These are phyloP conservation scores for Colletotrichum scovillei DNA, from an alignment of 2,329 filamentous ascomycete genomes.

Conservation along the genomic window DNA sequence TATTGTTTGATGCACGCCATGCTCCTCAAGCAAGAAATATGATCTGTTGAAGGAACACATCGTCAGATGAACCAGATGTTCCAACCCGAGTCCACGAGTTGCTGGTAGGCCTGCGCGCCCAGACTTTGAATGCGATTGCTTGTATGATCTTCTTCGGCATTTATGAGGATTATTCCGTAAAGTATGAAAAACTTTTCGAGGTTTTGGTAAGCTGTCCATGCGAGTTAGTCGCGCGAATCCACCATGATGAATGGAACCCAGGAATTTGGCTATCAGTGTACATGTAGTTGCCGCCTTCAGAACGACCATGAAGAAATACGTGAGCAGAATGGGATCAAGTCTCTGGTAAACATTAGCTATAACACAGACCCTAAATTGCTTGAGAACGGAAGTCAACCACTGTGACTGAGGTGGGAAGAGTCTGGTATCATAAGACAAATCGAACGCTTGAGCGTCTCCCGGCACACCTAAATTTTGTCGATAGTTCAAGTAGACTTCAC, in stretches of 20 bases:
- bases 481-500: no score
- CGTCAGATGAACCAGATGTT: background rate
- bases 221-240: background rate
- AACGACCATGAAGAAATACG: background rate
- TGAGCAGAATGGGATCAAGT: background rate
- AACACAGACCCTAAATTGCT: no score
- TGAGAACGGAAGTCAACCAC: no score
- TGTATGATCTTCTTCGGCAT: background rate
- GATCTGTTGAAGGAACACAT: background rate
- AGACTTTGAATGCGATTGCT: background rate
- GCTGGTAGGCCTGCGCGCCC: background rate
- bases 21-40: background rate
- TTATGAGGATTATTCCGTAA: background rate
- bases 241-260: background rate
- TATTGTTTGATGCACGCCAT: background rate
- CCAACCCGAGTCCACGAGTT: slow-evolving; percentile 5
- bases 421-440: no score
- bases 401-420: no score
- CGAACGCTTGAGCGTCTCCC: no score
- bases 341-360: no score
- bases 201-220: background rate
- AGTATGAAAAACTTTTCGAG: background rate
- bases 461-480: no score
- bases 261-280: background rate
- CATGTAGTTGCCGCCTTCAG: background rate